Conservation (phyloP, 805 yeast species). For the Ascoidea rubescens region DNA sequence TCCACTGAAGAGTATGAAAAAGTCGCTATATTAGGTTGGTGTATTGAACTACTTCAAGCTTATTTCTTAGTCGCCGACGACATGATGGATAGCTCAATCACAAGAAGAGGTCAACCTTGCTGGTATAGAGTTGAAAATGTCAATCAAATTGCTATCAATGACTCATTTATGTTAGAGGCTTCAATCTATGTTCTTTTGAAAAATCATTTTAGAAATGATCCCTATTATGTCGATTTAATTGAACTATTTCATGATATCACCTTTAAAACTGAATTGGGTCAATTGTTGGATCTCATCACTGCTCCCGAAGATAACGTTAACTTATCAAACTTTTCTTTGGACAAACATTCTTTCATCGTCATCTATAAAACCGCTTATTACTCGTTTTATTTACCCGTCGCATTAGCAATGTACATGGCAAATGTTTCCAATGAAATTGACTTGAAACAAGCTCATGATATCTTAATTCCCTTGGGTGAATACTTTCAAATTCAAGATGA, state of each 20-base stretch:
- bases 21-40: slow-evolving; percentile 89
- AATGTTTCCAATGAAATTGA: slow-evolving; percentile 62
- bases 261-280: slow-evolving; percentile 96
- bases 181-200: slow-evolving; percentile 82
- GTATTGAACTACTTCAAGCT: slow-evolving; percentile 88
- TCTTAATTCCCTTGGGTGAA: slow-evolving; percentile 90
- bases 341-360: slow-evolving; percentile 89
- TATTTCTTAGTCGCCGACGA: slow-evolving; percentile 96
- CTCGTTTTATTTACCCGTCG: slow-evolving; percentile 95
- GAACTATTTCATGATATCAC: slow-evolving; percentile 96
- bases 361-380: slow-evolving; percentile 95
- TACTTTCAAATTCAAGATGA: slow-evolving; percentile 99
- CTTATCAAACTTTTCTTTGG: slow-evolving; percentile 70
- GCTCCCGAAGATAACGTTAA: slow-evolving; percentile 96
- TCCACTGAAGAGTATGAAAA: slow-evolving; percentile 59
- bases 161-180: slow-evolving; percentile 92
- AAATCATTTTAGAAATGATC: slow-evolving; percentile 71
- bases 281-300: slow-evolving; percentile 84
- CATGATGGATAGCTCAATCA: slow-evolving; percentile 93
- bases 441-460: slow-evolving; percentile 75
- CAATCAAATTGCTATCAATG: slow-evolving; percentile 91
- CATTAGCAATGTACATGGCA: slow-evolving; percentile 87
- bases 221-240: slow-evolving; percentile 76
- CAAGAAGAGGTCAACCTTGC: slow-evolving; percentile 98
- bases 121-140: slow-evolving; percentile 81